Conservation (phyloP, 768 basidiomycete genomes). For the Termitomyces sp. region DNA sequence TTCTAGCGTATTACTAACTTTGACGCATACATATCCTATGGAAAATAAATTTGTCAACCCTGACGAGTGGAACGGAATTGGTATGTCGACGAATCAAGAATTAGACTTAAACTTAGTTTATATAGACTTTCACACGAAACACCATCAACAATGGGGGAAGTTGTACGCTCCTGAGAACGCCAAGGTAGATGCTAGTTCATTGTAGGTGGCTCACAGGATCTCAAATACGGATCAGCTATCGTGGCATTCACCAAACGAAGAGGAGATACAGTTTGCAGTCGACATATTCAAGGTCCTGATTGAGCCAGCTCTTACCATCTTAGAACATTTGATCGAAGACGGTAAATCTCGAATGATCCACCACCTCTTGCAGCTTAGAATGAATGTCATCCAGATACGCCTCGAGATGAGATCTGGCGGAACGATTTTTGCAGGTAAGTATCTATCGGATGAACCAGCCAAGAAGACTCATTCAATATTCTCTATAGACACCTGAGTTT, state of each 20-base stretch:
- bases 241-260: slow-evolving; percentile 71
- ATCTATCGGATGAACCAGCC: neutral
- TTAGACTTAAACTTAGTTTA: neutral
- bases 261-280: slow-evolving; percentile 74
- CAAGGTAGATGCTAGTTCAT: slow-evolving; percentile 36
- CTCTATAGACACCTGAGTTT: slow-evolving; percentile 54
- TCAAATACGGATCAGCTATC: slow-evolving; percentile 37
- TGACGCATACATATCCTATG: slow-evolving; percentile 76
- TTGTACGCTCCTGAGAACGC: slow-evolving; percentile 66
- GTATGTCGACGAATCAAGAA: slow-evolving; percentile 28
- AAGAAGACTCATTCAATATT: neutral
- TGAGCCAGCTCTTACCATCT: slow-evolving; percentile 50
- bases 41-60: slow-evolving; percentile 82
- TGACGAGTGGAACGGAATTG: slow-evolving; percentile 67
- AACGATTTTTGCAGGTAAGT: slow-evolving; percentile 81
- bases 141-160: slow-evolving; percentile 79
- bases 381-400: slow-evolving; percentile 24
- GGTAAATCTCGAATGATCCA: slow-evolving; percentile 28
- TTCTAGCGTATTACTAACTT: slow-evolving; percentile 62
- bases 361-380: neutral
- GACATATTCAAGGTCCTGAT: slow-evolving; percentile 63
- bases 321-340: slow-evolving; percentile 53
- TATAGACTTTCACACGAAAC: slow-evolving; percentile 62
- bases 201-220: neutral
- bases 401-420: slow-evolving; percentile 63